A percentile compares a stretch with the other conserved stretches of the same genome.
These are phyloP conservation scores for Venturia pyrina DNA, from an alignment of 2,329 filamentous ascomycete species.

Conservation along the genomic window DNA sequence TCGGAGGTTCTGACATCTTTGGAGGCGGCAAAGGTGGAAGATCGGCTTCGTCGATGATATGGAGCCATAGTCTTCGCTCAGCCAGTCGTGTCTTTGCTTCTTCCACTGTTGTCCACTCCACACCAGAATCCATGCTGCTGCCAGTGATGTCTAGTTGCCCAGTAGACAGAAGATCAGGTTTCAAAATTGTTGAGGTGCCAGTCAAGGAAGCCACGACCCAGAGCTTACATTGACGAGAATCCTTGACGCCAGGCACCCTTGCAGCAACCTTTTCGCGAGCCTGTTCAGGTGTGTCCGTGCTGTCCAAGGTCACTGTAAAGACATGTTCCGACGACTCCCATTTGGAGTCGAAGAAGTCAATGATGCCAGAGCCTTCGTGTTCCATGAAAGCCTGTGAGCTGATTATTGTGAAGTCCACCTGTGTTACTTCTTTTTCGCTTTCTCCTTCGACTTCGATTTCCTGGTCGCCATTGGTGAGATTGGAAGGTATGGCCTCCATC, in stretches of 20 bases:
- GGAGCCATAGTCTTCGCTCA: constrained; percentile 12
- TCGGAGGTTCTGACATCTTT: neutral
- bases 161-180: constrained; percentile 1
- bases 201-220: constrained; percentile 27
- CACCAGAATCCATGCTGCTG: constrained; percentile 1
- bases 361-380: constrained; percentile 27
- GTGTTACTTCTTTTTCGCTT: constrained; percentile 18
- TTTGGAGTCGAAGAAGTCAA: constrained; percentile 23
- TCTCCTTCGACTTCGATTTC: constrained; percentile 6
- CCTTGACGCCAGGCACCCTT: constrained; percentile 19
- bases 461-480: constrained; percentile 9
- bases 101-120: constrained; percentile 9
- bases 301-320: constrained; percentile 9
- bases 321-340: constrained; percentile 9
- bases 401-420: constrained; percentile 23
- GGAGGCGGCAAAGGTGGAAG: constrained; percentile 8
- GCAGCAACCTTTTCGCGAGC: constrained; percentile 12
- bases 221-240: constrained; percentile 29
- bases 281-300: constrained; percentile 3
- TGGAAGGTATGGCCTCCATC: constrained; percentile 1
- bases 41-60: constrained; percentile 17
- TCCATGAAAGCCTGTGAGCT: constrained; percentile 24
- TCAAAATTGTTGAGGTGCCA: constrained; percentile 15
- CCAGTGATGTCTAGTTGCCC: neutral
- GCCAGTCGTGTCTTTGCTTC: neutral